Percentiles rank a stretch among this genome's conserved stretches.
phyloP scores from a whole-genome alignment of 1,139 yeast species.

The Scheffersomyces stambukii region DNA sequence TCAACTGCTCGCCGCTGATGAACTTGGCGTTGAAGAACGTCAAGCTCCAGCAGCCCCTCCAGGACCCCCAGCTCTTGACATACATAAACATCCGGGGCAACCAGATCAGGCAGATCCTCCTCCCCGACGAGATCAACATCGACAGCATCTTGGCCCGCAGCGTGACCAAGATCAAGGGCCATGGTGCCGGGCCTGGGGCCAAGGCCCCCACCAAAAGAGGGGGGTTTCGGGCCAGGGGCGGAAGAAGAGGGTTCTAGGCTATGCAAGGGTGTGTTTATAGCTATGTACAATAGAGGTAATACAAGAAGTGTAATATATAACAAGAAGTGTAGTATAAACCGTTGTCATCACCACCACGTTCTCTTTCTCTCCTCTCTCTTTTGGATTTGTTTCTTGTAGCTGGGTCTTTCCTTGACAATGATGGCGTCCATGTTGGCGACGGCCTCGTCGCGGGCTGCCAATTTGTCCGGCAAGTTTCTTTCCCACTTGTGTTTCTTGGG shows the following conservation, averaged over 20 bases:
- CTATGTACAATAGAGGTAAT: conserved; percentile 1
- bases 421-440: conserved; percentile 68
- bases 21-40: conserved; percentile 82
- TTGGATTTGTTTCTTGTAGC: conserved; percentile 53
- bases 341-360: conserved; percentile 13
- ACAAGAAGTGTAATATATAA: background rate
- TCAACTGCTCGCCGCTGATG: conserved; percentile 89
- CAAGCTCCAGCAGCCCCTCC: conserved; percentile 66
- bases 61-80: conserved; percentile 71
- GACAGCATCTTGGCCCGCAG: conserved; percentile 63
- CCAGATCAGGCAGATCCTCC: conserved; percentile 76
- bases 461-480: conserved; percentile 59
- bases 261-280: conserved; percentile 1
- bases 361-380: conserved; percentile 46
- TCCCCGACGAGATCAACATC: conserved; percentile 85
- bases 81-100: conserved; percentile 87
- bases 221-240: conserved; percentile 19
- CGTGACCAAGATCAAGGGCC: conserved; percentile 33
- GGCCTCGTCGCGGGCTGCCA: conserved; percentile 62
- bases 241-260: conserved; percentile 12
- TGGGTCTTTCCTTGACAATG: conserved; percentile 62
- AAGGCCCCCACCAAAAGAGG: conserved; percentile 11
- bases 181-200: conserved; percentile 40
- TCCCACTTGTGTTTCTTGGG: conserved; percentile 86
- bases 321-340: background rate